phyloP scores from a whole-genome alignment of 2,329 filamentous ascomycete genomes.

The Didymosphaeria variabile region DNA sequence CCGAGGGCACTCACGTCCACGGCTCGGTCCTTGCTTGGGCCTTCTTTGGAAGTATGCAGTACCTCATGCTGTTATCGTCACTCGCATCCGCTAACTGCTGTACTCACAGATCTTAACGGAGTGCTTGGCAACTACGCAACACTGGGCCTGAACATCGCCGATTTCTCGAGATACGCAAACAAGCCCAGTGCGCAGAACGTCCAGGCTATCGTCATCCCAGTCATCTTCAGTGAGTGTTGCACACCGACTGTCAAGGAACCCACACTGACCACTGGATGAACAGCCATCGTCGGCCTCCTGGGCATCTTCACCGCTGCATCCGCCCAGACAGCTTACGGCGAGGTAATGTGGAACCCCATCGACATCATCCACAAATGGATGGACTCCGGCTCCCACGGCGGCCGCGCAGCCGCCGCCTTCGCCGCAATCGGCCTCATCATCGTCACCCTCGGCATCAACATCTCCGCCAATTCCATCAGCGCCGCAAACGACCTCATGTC shows the following conservation, averaged over 20 bases:
- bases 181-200: conserved; percentile 46
- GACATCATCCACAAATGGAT: conserved; percentile 49
- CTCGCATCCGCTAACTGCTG: neutral
- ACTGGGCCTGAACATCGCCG: conserved; percentile 46
- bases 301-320: conserved; percentile 52
- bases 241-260: no score
- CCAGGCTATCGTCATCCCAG: conserved; percentile 46
- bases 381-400: conserved; percentile 46
- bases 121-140: conserved; percentile 41
- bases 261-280: neutral
- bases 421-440: conserved; percentile 35
- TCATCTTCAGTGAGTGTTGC: conserved; percentile 29
- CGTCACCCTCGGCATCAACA: conserved; percentile 47
- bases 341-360: conserved; percentile 47
- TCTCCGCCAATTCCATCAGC: conserved; percentile 36
- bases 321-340: conserved; percentile 35
- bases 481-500: conserved; percentile 37
- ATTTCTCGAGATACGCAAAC: conserved; percentile 53
- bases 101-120: conserved; percentile 30
- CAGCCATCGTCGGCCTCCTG: conserved; percentile 45
- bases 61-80: neutral
- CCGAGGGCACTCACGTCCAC: conserved; percentile 30
- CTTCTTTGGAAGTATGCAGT: conserved; percentile 23
- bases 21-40: conserved; percentile 38
- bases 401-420: conserved; percentile 38